Base-by-base conservation (phyloP, 1,139 yeast genomes). In the Candida sojae region DNA sequence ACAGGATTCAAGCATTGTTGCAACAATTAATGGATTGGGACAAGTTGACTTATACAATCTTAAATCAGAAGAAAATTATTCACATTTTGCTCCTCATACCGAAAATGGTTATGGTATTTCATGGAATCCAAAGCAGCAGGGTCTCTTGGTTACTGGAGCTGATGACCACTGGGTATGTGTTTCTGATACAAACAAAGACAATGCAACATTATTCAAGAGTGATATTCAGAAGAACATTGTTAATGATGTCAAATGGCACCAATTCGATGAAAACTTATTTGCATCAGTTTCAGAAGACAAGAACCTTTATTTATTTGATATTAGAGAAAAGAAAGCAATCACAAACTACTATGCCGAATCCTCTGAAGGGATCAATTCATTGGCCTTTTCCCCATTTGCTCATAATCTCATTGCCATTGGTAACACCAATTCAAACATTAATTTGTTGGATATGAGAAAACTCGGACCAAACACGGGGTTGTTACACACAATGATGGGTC, bases 21-120 rank as follows among this genome's bases (percentile, higher is more conserved):
- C 96, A 3, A 83, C 96, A 0, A 84, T 91, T 55, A 83, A 87
- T 53, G 96, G 92, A 1, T 66, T 68, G 4, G 98, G 99, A 25
- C 82, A 79, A 43, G 82, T 87, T 1, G 83, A 75, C 54, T 64
- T 92, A n/a, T 89, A 87, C 64, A 79, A 84, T 54, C 72, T 67
- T 32, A 80, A 46, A 62, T 66, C 58, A 12, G 47, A 47, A 23
- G 41, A 43, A 10, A 47, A 46, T 6, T 59, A 57, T 42, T 57
- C 59, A 26, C 75, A 66, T 48, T 66, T 83, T 45, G 63, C 69
- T n/a, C 83, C 82, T 39, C 93, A 86, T 59, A 64, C 67, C 1
- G 82, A 75, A 13, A 86, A 86, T 53, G 93, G 93, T 0, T 87
- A 85, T 59, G 95, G 95, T 4, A 65, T 88, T 36, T 70, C 84